Evolutionary conservation across 2,329 filamentous ascomycete genomes (phyloP), one percentile per base, ranked within the genome.

Genomic region (Aschersonia sp.): DNA sequence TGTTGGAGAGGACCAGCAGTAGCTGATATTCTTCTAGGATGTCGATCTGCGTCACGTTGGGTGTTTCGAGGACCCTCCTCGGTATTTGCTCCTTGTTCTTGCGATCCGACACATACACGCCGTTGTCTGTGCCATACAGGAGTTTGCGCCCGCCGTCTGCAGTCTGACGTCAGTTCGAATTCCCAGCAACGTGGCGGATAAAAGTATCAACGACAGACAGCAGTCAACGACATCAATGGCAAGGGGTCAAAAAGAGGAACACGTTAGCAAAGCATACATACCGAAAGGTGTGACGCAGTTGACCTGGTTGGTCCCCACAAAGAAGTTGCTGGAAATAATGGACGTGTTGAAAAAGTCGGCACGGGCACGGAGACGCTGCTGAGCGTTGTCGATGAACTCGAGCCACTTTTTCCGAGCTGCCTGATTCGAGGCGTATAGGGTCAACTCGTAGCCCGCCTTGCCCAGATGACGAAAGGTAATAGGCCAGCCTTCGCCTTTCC

Each of bases 381-480:
- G 94, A 55, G 95, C 89, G 45, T 81, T 77, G 59, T 95, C 88
- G 57, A 98, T 96, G 59, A 87, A 83, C 67, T 98, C 89, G 61
- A 98, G 88, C 84, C 92, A 98, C 66, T 97, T 98, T 63, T 91
- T 87, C 50, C 92, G 78, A 30, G 88, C 86, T 6, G 87, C 84
- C 56, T 87, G 83, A 50, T 87, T 94, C 7, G 84, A 81, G 44
- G 89, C 91, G 64, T 84, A 97, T 4, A 98, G 74, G 3, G 89
- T 92, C 58, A 89, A 71, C 62, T 96, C 91, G 61, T 96, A 98
- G 32, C 91, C 92, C 47, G 89, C 89, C 66, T 94, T 96, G 45
- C 92, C 92, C 51, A 98, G 75, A 72, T 96, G 89, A 56, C 86
- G 83, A 73, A 98, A 98, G 2, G 91, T 97, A 51, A 98, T 94